Conservation (phyloP, 306 rosid genomes). For the Morella rubra region DNA sequence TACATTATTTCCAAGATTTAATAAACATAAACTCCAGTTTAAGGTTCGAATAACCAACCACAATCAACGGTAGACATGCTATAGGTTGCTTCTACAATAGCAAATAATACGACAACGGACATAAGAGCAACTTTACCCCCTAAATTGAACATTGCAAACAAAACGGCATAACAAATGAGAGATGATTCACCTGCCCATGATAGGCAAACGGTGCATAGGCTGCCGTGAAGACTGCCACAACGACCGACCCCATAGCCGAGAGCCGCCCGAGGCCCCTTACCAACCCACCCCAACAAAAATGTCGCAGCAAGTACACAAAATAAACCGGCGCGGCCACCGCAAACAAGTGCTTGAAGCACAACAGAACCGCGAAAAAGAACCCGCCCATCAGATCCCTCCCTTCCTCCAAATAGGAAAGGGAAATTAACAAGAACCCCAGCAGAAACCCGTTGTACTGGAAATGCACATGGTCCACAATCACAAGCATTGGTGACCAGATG, state of each 20-base stretch:
- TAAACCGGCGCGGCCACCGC: conserved; percentile 88
- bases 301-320: conserved; percentile 81
- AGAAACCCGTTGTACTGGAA: conserved; percentile 95
- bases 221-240: conserved; percentile 59
- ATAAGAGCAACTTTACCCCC: conserved; percentile 13
- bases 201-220: conserved; percentile 85
- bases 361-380: conserved; percentile 55
- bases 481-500: conserved; percentile 89
- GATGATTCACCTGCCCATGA: conserved; percentile 74
- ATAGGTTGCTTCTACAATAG: not conserved
- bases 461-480: conserved; percentile 86
- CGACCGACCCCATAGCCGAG: conserved; percentile 57
- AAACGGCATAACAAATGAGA: not conserved
- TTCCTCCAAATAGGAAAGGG: conserved; percentile 81
- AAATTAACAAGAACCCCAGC: conserved; percentile 76
- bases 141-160: not conserved
- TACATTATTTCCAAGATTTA: not conserved
- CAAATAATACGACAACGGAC: conserved; percentile 2
- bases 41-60: not conserved
- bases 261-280: conserved; percentile 61
- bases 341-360: conserved; percentile 93
- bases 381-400: conserved; percentile 90
- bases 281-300: conserved; percentile 77
- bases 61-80: not conserved
- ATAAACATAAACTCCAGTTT: not conserved